These are phyloP conservation scores for Gamsiella multidivaricata DNA, from an alignment of 192 early-diverging fungal genomes.

Conservation along the genomic window DNA sequence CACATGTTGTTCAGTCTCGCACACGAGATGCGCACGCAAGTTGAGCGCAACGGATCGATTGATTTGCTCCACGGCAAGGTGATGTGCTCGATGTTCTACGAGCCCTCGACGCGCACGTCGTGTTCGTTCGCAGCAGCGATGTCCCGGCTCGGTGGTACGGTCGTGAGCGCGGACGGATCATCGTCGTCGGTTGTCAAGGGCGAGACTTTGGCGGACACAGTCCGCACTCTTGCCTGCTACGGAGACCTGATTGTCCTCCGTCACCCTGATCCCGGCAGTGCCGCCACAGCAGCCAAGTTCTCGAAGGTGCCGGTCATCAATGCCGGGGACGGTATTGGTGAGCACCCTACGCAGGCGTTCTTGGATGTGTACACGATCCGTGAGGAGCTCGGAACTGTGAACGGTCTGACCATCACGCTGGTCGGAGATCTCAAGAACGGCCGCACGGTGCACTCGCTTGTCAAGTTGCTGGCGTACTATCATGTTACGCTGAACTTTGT, in stretches of 20 bases:
- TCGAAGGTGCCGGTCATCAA: constrained; percentile 94
- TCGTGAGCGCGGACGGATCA: constrained; percentile 85
- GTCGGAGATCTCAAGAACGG: constrained; percentile 98
- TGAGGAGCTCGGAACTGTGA: constrained; percentile 95
- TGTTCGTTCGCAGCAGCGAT: constrained; percentile 96
- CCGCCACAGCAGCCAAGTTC: constrained; percentile 84
- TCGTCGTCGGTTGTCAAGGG: constrained; percentile 96
- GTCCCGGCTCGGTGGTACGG: constrained; percentile 89
- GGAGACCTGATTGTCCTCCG: constrained; percentile 93
- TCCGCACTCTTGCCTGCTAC: constrained; percentile 93
- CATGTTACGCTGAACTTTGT: constrained; percentile 96
- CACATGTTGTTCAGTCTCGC: constrained; percentile 96
- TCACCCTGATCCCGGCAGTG: constrained; percentile 91
- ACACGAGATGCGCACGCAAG: constrained; percentile 95
- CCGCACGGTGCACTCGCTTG: constrained; percentile 96
- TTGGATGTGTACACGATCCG: constrained; percentile 78
- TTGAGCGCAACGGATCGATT: constrained; percentile 89
- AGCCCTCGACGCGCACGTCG: constrained; percentile 94
- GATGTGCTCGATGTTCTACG: constrained; percentile 95
- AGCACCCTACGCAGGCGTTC: constrained; percentile 99
- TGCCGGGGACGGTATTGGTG: constrained; percentile 96
- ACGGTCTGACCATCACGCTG: constrained; percentile 93
- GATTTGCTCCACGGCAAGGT: constrained; percentile 91
- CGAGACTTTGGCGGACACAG: constrained; percentile 93
- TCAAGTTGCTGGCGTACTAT: constrained; percentile 88